A percentile compares a stretch with the other conserved stretches of the same genome.
These are phyloP conservation scores for Pinus albicaulis DNA, from an alignment of 75 land plant genomes.

Conservation along the genomic window DNA sequence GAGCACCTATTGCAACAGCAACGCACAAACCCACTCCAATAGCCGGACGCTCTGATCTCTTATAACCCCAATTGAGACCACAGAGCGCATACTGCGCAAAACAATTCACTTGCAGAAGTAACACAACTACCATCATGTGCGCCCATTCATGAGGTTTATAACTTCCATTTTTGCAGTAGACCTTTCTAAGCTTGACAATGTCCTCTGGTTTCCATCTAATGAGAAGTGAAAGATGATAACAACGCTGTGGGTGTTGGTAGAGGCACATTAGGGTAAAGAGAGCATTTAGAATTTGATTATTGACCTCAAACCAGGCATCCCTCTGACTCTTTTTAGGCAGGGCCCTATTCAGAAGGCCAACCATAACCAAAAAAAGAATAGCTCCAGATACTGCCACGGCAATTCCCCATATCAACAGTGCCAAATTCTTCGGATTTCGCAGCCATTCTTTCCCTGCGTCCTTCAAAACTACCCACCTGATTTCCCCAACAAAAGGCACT, in stretches of 20 bases:
- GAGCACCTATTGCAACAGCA: conserved; percentile 57
- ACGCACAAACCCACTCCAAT: conserved; percentile 58
- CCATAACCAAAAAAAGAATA: conserved; percentile 75
- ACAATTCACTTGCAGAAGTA: conserved; percentile 79
- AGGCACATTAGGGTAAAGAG: conserved; percentile 79
- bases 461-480: conserved; percentile 49
- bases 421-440: conserved; percentile 68
- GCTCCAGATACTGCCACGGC: conserved; percentile 66
- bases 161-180: conserved; percentile 72
- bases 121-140: conserved; percentile 72
- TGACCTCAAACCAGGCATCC: conserved; percentile 73
- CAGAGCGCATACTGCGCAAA: conserved; percentile 77
- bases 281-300: conserved; percentile 86
- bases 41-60: conserved; percentile 58
- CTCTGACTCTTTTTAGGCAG: conserved; percentile 57
- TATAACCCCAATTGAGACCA: conserved; percentile 85
- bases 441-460: conserved; percentile 55
- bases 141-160: conserved; percentile 72
- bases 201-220: conserved; percentile 64
- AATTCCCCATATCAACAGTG: conserved; percentile 57
- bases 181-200: conserved; percentile 39
- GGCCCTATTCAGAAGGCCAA: conserved; percentile 63
- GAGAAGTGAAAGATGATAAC: conserved; percentile 64
- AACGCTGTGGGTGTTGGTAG: conserved; percentile 73
- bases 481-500: conserved; percentile 47